Percentiles rank a stretch among this genome's conserved stretches.
phyloP scores from a whole-genome alignment of 2,329 filamentous ascomycete species.

The Verticillium klebahnii region DNA sequence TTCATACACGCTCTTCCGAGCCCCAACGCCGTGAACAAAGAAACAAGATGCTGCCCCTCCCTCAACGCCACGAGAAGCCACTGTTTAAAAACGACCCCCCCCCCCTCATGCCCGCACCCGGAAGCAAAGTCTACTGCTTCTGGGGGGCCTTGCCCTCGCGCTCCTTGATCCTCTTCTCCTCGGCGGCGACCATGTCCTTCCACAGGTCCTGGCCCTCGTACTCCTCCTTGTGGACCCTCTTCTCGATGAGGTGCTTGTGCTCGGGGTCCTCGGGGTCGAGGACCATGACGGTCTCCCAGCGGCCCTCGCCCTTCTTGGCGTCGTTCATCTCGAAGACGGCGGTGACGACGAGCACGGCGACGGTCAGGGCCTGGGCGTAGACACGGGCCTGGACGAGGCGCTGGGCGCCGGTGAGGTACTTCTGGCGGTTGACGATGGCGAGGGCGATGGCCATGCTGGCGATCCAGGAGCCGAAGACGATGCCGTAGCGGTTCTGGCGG shows the following conservation, averaged over 20 bases:
- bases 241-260: slow-evolving; percentile 80
- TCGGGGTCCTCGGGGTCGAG: slow-evolving; percentile 76
- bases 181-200: slow-evolving; percentile 84
- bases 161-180: slow-evolving; percentile 57
- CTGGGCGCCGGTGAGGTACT: slow-evolving; percentile 68
- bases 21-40: neutral
- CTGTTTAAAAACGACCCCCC: too few species aligned
- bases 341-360: slow-evolving; percentile 76
- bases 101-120: too few species aligned
- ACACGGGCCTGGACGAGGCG: slow-evolving; percentile 94
- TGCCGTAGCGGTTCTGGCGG: slow-evolving; percentile 75
- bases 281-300: slow-evolving; percentile 82
- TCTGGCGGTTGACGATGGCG: slow-evolving; percentile 71
- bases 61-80: neutral
- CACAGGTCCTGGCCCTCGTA: slow-evolving; percentile 90
- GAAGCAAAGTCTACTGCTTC: neutral
- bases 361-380: slow-evolving; percentile 84
- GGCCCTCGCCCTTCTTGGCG: slow-evolving; percentile 67
- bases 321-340: slow-evolving; percentile 80
- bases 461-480: slow-evolving; percentile 79
- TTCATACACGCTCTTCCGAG: neutral
- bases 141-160: slow-evolving; percentile 21
- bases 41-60: neutral
- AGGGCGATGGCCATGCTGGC: slow-evolving; percentile 74
- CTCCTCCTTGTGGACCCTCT: slow-evolving; percentile 80